Conservation (phyloP, 2,329 filamentous ascomycete genomes). For the Diaporthe sp. region DNA sequence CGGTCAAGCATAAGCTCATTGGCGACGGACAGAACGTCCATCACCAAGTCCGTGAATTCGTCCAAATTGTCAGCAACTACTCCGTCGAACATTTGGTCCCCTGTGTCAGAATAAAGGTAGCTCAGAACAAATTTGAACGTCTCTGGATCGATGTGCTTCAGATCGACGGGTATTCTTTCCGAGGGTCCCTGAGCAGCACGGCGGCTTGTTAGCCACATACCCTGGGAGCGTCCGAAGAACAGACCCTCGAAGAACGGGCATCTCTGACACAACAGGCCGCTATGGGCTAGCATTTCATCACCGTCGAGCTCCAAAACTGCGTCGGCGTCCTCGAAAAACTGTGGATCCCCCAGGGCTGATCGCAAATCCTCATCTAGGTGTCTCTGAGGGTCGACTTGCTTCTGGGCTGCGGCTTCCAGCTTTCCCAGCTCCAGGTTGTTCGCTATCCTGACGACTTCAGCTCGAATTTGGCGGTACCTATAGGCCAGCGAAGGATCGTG, state of each 20-base stretch:
- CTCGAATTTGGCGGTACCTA: conserved; percentile 83
- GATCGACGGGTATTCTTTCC: conserved; percentile 76
- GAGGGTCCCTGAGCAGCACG: conserved; percentile 58
- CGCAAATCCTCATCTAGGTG: conserved; percentile 79
- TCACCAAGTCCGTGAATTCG: conserved; percentile 87
- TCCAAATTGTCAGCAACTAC: conserved; percentile 80
- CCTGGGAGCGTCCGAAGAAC: conserved; percentile 88
- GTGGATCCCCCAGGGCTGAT: conserved; percentile 74
- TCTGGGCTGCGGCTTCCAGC: conserved; percentile 82
- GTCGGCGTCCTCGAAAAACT: conserved; percentile 85
- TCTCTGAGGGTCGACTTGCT: conserved; percentile 76
- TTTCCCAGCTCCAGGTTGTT: conserved; percentile 76
- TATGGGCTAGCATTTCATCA: conserved; percentile 81
- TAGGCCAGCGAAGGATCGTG: conserved; percentile 75
- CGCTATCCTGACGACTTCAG: conserved; percentile 90
- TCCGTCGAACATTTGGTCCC: conserved; percentile 84
- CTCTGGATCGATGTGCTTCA: conserved; percentile 81
- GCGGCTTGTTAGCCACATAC: conserved; percentile 84
- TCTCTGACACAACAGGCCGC: conserved; percentile 81
- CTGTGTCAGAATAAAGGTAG: conserved; percentile 87
- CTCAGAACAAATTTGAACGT: conserved; percentile 85
- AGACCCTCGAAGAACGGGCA: conserved; percentile 94
- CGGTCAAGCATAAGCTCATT: conserved; percentile 97
- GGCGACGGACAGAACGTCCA: conserved; percentile 90
- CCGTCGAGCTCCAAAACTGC: conserved; percentile 83